Evolutionary conservation across 2,329 filamentous ascomycete species (phyloP), one percentile per base, ranked within the genome.

Genomic region (Alternaria triticina): DNA sequence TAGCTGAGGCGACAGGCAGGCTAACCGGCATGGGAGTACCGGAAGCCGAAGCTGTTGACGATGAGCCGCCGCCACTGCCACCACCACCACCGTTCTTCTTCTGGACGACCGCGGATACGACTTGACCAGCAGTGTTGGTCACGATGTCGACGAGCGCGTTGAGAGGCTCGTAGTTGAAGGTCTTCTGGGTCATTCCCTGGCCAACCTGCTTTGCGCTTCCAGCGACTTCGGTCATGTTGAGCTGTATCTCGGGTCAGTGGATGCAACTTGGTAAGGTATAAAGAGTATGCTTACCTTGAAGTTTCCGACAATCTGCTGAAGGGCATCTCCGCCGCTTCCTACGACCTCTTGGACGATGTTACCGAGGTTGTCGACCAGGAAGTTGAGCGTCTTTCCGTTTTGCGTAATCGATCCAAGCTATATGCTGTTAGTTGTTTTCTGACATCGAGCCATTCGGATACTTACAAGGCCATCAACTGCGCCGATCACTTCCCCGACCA

Each of bases 291-390:
- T 25, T 59, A 72, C 74, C 69, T 83, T 71, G 74, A 83, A 89
- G 70, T 87, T 86, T 54, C 87, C 88, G 7, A 89, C 86, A 62
- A 89, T 88, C 20, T 78, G 80, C 60, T 82, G 84, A 1, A 87
- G 77, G 3, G 82, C 71, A 28, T 77, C 77, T 4, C 81, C 83
- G 0, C 82, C 85, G 1, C 76, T 78, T 22, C 83, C 84, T 1
- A 81, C 81, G 0, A 88, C 86, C 69, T 89, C 84, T 70, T 89
- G 86, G 2, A 89, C 86, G 65, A 89, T 89, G 68, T 89, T 89
- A 36, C 87, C 87, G 3, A 89, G 80, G 69, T 89, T 89, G 72
- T 89, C 87, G 63, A 89, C 82, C 43, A 88, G 65, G 79, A 88
- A 88, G 66, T 84, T 85, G 49, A 88, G 80, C 17, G 80, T 84